phyloP scores from a whole-genome alignment of 768 basidiomycete species.

The Tulasnella sp. region DNA sequence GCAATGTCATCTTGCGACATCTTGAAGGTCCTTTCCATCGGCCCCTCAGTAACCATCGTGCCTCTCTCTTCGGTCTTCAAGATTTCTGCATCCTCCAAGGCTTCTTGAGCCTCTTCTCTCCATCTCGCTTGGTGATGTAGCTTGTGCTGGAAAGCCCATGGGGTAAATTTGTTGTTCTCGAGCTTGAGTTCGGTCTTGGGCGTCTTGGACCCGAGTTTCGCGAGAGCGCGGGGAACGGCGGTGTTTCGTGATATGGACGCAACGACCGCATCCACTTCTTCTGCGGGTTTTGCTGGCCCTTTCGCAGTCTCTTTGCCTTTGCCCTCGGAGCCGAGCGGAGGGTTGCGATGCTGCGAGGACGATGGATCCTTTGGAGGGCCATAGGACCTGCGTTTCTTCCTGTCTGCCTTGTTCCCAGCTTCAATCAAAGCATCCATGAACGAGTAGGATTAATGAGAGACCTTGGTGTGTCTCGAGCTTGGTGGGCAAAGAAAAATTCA shows the following conservation, averaged over 20 bases:
- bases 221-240: background rate
- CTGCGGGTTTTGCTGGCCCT: background rate
- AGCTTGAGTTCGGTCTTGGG: too few species aligned
- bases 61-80: slow-evolving; percentile 68
- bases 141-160: slow-evolving; percentile 8
- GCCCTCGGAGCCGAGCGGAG: background rate
- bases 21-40: slow-evolving; percentile 87
- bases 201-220: slow-evolving; percentile 3
- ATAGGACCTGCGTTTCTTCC: background rate
- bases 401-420: background rate
- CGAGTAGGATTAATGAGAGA: background rate
- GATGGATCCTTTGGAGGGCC: background rate
- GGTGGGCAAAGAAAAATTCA: background rate
- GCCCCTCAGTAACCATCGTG: slow-evolving; percentile 66
- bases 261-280: background rate
- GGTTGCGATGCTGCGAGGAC: background rate
- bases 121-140: slow-evolving; percentile 17
- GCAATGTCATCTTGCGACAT: slow-evolving; percentile 76
- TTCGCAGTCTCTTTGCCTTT: background rate
- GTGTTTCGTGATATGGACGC: slow-evolving; percentile 1
- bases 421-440: slow-evolving; percentile 4
- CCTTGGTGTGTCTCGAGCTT: background rate
- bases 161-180: slow-evolving; percentile 13
- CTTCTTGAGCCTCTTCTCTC: slow-evolving; percentile 41
- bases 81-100: slow-evolving; percentile 67